Conservation (phyloP, 192 early-diverging fungal genomes). For the Gonapodya prolifera region DNA sequence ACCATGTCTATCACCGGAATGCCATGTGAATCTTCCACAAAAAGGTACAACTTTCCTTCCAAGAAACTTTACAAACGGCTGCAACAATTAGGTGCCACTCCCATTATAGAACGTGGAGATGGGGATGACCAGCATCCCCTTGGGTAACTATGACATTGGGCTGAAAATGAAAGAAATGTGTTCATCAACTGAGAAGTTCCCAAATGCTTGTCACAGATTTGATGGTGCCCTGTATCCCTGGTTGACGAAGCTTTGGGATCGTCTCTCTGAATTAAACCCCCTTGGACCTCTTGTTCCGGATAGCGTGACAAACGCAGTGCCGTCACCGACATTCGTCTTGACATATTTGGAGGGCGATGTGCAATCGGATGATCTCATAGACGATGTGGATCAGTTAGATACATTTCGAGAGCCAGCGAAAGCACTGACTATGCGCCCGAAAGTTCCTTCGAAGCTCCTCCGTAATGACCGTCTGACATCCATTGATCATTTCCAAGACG, state of each 20-base stretch:
- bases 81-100: constrained; percentile 65
- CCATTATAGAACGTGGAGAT: constrained; percentile 60
- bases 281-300: constrained; percentile 9
- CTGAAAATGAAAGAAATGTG: neutral
- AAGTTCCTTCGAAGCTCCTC: neutral
- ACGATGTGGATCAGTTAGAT: too few relatives aligned
- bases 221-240: constrained; percentile 87
- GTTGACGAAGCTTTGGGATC: constrained; percentile 63
- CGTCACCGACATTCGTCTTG: neutral
- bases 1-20: neutral
- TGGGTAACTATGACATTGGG: constrained; percentile 37
- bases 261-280: constrained; percentile 45
- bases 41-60: constrained; percentile 82
- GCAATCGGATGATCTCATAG: too few relatives aligned
- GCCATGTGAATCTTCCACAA: neutral
- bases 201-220: constrained; percentile 21
- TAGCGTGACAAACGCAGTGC: neutral
- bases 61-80: constrained; percentile 83
- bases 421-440: neutral
- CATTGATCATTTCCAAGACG: constrained; percentile 78
- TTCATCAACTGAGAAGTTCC: neutral
- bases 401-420: neutral
- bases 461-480: constrained; percentile 59
- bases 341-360: neutral
- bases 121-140: constrained; percentile 95